phyloP scores from a whole-genome alignment of 1,284 basidiomycete species.

The Ganoderma boninense region DNA sequence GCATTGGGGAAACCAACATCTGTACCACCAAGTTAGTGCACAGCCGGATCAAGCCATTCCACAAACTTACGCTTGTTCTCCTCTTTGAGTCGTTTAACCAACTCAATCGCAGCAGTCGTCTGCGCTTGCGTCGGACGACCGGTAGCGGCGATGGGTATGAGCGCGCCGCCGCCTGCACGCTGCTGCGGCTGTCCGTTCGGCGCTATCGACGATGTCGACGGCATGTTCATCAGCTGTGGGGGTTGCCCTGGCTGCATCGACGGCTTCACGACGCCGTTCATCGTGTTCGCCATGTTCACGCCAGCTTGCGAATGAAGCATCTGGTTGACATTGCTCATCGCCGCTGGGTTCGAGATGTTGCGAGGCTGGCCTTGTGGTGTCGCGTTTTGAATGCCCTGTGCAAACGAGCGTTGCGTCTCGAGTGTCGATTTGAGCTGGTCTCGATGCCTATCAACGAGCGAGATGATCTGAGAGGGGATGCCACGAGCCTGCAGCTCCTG shows the following conservation, averaged over 20 bases:
- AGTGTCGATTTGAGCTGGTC: slow-evolving; percentile 50
- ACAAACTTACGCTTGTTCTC: slow-evolving; percentile 28
- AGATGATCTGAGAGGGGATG: slow-evolving; percentile 60
- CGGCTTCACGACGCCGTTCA: slow-evolving; percentile 1
- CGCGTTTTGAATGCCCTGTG: slow-evolving; percentile 26
- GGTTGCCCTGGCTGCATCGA: background rate
- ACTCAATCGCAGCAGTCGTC: slow-evolving; percentile 30
- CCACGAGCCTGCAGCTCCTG: slow-evolving; percentile 61
- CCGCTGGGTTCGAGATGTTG: slow-evolving; percentile 17
- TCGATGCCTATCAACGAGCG: slow-evolving; percentile 65
- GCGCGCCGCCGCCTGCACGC: background rate
- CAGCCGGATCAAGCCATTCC: background rate
- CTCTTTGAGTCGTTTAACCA: slow-evolving; percentile 45
- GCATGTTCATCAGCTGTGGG: slow-evolving; percentile 4
- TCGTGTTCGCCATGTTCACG: slow-evolving; percentile 17
- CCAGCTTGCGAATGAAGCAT: slow-evolving; percentile 16
- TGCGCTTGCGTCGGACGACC: background rate
- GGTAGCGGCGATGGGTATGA: background rate
- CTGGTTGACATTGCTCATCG: slow-evolving; percentile 15
- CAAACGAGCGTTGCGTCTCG: slow-evolving; percentile 52
- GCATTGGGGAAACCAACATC: background rate
- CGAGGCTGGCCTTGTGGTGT: slow-evolving; percentile 22
- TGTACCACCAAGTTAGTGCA: background rate
- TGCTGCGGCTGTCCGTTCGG: slow-evolving; percentile 17
- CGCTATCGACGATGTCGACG: slow-evolving; percentile 11